Base-by-base conservation (phyloP, 2,329 filamentous ascomycete species). In the Hypoxylon sp. region DNA sequence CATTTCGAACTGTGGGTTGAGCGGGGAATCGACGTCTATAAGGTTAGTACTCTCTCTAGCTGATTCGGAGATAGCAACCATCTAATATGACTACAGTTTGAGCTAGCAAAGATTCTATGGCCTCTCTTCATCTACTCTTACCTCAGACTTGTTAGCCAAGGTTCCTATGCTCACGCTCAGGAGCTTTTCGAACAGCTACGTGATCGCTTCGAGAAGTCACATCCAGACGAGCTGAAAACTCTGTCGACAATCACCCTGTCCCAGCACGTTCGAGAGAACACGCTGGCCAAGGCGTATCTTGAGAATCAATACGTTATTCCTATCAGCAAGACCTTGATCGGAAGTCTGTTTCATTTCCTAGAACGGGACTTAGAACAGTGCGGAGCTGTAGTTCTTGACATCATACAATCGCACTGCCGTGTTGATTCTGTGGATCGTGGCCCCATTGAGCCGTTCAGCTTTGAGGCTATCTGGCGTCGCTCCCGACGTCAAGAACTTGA, bases 91-190 rank as follows among this genome's bases (percentile, higher is more conserved):
- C 7, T 65, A 11, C 68, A 94, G 89, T 93, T 95, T 48, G 96
- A 99, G 81, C 85, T 99, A 2, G 87, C 89, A 64, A 94, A 97
- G 72, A 84, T 98, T 3, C 82, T 97, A 14, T 99, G 96, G 94
- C 96, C 96, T 0, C 83, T 97, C 0, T 98, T 98, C 75, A 92
- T 98, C 55, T 97, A 99, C 80, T 96, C 93, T 0, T 98, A 92
- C 76, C 84, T 99, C 25, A 90, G 93, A 63, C 87, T 98, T 60
- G 87, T 97, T 28, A 85, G 85, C 34, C 88, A 93, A 65, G 89
- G 89, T 69, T 94, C 91, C 73, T 82, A 87, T 1, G 87, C 88
- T 41, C 93, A 97, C 64, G 89, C 90, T 13, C 90, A 92, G 71
- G 82, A 86, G 1, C 95, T 97, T 76, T 90, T 97, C 67, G 86